phyloP scores from a whole-genome alignment of 352 stramenopile species.

The Sclerospora graminicola region DNA sequence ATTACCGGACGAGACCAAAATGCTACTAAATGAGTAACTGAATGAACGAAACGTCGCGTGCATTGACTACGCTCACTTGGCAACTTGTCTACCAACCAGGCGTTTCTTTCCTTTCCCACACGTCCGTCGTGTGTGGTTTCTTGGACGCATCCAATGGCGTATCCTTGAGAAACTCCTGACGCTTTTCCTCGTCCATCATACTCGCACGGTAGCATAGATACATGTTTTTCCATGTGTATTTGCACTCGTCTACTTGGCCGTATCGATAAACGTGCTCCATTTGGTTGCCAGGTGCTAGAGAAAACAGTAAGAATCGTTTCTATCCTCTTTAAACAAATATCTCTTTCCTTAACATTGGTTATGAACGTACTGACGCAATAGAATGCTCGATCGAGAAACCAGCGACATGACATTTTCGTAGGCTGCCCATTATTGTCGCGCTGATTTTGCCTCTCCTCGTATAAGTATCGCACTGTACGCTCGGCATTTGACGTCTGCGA shows the following conservation, averaged over 20 bases:
- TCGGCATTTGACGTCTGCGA: conserved; percentile 29
- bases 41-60: not conserved
- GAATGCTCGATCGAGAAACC: conserved; percentile 75
- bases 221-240: conserved; percentile 75
- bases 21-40: conserved; percentile 12
- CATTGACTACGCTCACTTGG: not conserved
- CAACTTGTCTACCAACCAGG: conserved; percentile 45
- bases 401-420: conserved; percentile 56
- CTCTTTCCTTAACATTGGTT: not conserved
- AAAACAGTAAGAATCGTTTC: not conserved
- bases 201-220: conserved; percentile 67
- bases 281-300: conserved; percentile 59
- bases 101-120: conserved; percentile 57
- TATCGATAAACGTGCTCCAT: conserved; percentile 76
- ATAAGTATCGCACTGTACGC: conserved; percentile 53
- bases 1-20: conserved; percentile 8
- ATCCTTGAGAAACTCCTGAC: conserved; percentile 54
- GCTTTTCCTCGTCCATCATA: conserved; percentile 72
- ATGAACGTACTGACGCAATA: conserved; percentile 72
- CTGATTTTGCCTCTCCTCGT: conserved; percentile 28
- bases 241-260: conserved; percentile 64
- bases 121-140: conserved; percentile 37
- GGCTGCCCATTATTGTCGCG: conserved; percentile 18
- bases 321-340: too few species aligned
- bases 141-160: conserved; percentile 54